Evolutionary conservation across 2,329 filamentous ascomycete genomes (phyloP), one percentile per base, ranked within the genome.

Genomic region (Bertia moriformis): DNA sequence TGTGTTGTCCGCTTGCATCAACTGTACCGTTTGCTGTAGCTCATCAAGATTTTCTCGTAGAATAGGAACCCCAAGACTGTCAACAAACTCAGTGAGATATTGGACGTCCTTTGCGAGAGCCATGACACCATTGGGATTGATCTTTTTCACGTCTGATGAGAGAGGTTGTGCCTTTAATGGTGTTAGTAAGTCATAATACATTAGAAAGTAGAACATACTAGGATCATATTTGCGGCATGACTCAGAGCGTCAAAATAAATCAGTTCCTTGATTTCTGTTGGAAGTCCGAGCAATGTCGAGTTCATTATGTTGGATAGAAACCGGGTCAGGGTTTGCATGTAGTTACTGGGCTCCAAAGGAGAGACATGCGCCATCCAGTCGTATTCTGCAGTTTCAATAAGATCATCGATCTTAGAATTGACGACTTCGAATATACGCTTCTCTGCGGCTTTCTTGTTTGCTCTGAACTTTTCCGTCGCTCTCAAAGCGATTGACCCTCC

Each of bases 371-470:
- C 59, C 45, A 62, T 66, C 67, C 32, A 98, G 56, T 96, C 86
- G 54, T 98, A 98, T 59, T 98, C 91, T 20, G 91, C 89, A 0
- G 88, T 96, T 50, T 95, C 89, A 40, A 98, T 83, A 10, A 98
- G 71, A 54, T 98, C 91, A 52, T 96, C 89, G 49, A 98, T 96
- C 64, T 98, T 98, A 41, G 84, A 93, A 61, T 98, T 96, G 45
- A 98, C 91, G 0, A 98, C 72, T 60, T 98, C 93, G 53, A 98
- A 98, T 42, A 98, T 96, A 22, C 93, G 82, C 61, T 95, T 94
- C 54, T 95, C 89, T 0, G 91, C 91, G 1, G 83, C 87, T 62
- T 96, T 95, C 61, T 95, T 95, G 54, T 93, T 88, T 50, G 72
- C 78, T 30, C 78, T 72, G 57, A 98, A 98, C 43, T 85, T 74